These are phyloP conservation scores for Colletotrichum echinochloae DNA, from an alignment of 2,329 filamentous ascomycete species.

Conservation along the genomic window DNA sequence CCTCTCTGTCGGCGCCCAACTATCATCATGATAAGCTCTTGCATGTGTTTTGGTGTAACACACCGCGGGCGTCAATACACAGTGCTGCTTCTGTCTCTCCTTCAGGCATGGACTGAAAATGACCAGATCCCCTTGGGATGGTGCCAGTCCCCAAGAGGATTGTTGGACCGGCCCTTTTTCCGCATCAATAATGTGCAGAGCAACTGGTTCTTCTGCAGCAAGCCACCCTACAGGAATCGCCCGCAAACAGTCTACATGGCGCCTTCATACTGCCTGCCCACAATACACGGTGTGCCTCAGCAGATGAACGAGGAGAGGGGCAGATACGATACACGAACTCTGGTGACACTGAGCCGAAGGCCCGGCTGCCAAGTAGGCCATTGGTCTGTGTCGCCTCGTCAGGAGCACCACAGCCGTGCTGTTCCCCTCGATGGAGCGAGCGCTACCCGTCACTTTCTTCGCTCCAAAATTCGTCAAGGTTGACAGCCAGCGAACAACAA, in stretches of 20 bases:
- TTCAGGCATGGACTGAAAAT: neutral
- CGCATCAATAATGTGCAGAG: neutral
- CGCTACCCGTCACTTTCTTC: neutral
- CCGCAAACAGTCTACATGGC: neutral
- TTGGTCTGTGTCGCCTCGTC: constrained; percentile 20
- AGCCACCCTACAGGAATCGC: neutral
- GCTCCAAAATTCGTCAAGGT: neutral
- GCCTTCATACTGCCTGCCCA: neutral
- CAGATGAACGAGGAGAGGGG: neutral
- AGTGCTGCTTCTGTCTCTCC: constrained; percentile 1
- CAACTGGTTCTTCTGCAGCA: neutral
- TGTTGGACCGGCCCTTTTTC: neutral
- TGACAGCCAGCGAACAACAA: neutral
- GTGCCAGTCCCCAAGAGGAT: neutral
- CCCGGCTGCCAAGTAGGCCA: constrained; percentile 8
- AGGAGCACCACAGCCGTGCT: constrained; percentile 24
- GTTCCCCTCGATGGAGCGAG: constrained; percentile 3
- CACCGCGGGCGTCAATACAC: neutral
- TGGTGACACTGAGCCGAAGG: constrained; percentile 22
- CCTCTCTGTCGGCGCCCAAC: constrained; percentile 6
- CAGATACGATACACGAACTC: neutral
- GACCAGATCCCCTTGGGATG: neutral
- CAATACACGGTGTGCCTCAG: neutral
- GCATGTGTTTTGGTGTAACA: constrained; percentile 18
- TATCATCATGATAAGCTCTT: constrained; percentile 1